phyloP scores from a whole-genome alignment of 345 rosid genomes.

The Reutealis trisperma region DNA sequence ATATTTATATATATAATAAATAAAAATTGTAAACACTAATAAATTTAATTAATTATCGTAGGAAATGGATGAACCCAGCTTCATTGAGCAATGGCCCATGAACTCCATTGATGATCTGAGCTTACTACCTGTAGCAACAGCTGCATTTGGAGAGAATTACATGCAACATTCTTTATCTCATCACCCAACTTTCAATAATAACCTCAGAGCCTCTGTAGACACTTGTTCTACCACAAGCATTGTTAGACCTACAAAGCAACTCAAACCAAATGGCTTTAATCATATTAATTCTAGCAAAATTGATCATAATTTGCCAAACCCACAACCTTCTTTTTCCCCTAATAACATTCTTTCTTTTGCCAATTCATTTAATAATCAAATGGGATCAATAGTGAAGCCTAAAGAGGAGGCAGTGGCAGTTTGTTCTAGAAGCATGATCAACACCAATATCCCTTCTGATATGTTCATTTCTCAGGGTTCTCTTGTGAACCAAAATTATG shows the following conservation, averaged over 20 bases:
- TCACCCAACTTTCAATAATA: conserved; percentile 13
- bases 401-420: conserved; percentile 38
- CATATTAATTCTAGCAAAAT: conserved; percentile 23
- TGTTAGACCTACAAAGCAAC: conserved; percentile 45
- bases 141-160: conserved; percentile 46
- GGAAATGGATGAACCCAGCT: conserved; percentile 55
- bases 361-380: conserved; percentile 31
- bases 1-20: no score
- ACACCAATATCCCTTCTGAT: conserved; percentile 24
- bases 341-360: conserved; percentile 29
- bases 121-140: conserved; percentile 37
- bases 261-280: conserved; percentile 34
- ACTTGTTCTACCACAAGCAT: background rate
- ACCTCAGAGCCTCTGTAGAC: conserved; percentile 27
- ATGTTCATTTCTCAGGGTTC: conserved; percentile 32
- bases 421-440: conserved; percentile 21
- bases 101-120: conserved; percentile 44
- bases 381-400: conserved; percentile 39
- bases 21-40: background rate
- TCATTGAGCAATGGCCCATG: conserved; percentile 52
- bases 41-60: conserved; percentile 11
- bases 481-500: conserved; percentile 37
- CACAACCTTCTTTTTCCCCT: conserved; percentile 34
- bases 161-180: conserved; percentile 26
- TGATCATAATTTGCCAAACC: conserved; percentile 18